Conservation (phyloP, 2,329 filamentous ascomycete genomes). For the Aotearoamyces nothofagi region DNA sequence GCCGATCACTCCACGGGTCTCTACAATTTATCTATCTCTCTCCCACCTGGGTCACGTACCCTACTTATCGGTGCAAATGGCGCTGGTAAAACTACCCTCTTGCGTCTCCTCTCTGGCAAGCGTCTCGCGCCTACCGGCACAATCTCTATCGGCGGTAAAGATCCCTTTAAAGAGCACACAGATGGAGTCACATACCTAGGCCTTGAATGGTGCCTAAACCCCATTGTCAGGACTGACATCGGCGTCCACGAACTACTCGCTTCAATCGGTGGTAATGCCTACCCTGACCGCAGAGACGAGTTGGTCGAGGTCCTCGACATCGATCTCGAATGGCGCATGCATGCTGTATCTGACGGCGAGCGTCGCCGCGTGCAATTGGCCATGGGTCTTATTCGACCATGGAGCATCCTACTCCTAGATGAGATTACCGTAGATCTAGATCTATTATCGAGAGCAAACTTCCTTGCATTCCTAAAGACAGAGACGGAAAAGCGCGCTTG, state of each 20-base stretch:
- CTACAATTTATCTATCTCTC: constrained; percentile 52
- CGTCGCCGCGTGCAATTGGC: constrained; percentile 81
- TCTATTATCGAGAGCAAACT: constrained; percentile 69
- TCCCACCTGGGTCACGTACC: constrained; percentile 74
- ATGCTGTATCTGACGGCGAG: constrained; percentile 89
- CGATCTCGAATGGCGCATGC: constrained; percentile 86
- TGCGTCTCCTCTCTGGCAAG: constrained; percentile 84
- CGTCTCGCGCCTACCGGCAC: constrained; percentile 67
- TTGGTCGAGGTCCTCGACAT: constrained; percentile 81
- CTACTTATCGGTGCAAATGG: constrained; percentile 93
- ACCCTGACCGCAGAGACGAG: constrained; percentile 70
- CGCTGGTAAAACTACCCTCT: constrained; percentile 90
- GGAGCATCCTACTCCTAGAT: constrained; percentile 81
- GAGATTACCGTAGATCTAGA: constrained; percentile 97
- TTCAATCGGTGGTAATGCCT: constrained; percentile 76
- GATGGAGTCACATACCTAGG: constrained; percentile 96
- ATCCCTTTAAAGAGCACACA: constrained; percentile 81
- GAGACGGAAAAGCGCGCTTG: constrained; percentile 75
- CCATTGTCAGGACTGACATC: constrained; percentile 90
- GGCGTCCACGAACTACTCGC: constrained; percentile 74
- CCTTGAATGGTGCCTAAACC: constrained; percentile 95
- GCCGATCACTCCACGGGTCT: constrained; percentile 74
- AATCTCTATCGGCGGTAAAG: constrained; percentile 66
- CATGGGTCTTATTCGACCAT: constrained; percentile 87
- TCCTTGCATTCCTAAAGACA: constrained; percentile 69